Evolutionary conservation across 495 filamentous ascomycete species (phyloP).

Genomic region (Neurospora sp.): DNA sequence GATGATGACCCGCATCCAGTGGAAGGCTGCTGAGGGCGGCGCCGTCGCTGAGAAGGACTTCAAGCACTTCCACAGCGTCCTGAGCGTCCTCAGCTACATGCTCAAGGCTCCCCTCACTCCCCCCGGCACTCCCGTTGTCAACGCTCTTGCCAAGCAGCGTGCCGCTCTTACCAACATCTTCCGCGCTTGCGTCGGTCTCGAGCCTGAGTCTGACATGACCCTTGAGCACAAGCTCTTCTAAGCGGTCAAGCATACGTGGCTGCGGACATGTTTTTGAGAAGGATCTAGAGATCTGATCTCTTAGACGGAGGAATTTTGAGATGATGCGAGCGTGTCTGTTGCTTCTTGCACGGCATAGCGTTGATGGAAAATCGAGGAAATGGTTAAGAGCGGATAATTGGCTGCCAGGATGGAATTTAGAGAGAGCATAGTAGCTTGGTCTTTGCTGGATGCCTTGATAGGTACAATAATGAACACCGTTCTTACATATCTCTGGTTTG

Average conservation of each 20-base stretch:
- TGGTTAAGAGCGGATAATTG: background rate
- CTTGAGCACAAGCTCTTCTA: constrained; percentile 96
- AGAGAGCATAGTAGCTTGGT: background rate
- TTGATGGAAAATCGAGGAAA: background rate
- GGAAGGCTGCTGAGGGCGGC: constrained; percentile 54
- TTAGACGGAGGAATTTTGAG: background rate
- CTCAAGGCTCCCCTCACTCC: constrained; percentile 96
- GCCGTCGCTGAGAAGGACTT: constrained; percentile 56
- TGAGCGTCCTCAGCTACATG: constrained; percentile 98
- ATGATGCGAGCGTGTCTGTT: background rate
- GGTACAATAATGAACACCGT: background rate
- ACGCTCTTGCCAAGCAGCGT: constrained; percentile 93
- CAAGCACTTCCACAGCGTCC: constrained; percentile 92
- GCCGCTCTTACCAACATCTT: constrained; percentile 95
- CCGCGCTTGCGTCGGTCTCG: constrained; percentile 92
- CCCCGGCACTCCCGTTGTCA: constrained; percentile 91
- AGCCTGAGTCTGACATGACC: constrained; percentile 98
- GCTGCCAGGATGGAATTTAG: background rate
- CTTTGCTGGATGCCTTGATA: background rate
- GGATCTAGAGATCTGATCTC: background rate
- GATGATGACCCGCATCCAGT: constrained; percentile 96
- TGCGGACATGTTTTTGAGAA: background rate
- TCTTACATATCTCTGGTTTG: background rate
- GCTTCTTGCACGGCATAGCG: background rate
- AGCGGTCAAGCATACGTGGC: background rate